Conservation (phyloP, 2,329 filamentous ascomycete species). For the Hypoxylon sp. region DNA sequence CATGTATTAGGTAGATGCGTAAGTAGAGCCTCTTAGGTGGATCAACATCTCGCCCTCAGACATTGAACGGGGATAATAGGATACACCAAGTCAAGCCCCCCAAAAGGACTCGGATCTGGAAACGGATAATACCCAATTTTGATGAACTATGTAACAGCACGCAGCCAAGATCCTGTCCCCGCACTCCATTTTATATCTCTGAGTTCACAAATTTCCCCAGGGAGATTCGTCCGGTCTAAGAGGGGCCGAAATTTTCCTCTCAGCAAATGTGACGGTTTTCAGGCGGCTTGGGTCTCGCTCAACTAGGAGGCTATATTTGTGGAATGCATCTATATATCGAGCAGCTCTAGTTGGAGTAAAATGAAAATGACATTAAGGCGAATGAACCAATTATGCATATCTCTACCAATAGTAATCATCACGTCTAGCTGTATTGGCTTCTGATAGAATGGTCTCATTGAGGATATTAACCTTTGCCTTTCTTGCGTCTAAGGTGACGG, state of each 20-base stretch:
- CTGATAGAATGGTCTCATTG: constrained; percentile 28
- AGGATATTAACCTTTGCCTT: constrained; percentile 20
- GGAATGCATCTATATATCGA: constrained; percentile 1
- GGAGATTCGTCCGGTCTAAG: constrained; percentile 33
- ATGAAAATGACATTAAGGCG: not conserved
- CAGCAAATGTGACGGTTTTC: not conserved
- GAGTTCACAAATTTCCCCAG: constrained; percentile 15
- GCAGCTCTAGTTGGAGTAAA: not conserved
- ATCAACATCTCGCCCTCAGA: too few relatives aligned
- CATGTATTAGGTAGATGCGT: too few relatives aligned
- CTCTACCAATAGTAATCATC: not conserved
- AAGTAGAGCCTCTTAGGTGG: too few relatives aligned
- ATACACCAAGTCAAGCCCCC: not conserved
- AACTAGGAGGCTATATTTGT: constrained; percentile 1
- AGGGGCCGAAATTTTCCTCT: constrained; percentile 25
- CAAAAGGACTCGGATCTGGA: constrained; percentile 32
- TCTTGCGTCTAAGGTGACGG: constrained; percentile 19
- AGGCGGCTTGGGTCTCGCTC: not conserved
- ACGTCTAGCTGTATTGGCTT: not conserved
- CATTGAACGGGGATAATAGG: too few relatives aligned
- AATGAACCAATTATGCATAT: not conserved
- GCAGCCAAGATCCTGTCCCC: constrained; percentile 29
- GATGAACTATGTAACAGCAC: constrained; percentile 32
- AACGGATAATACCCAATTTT: constrained; percentile 27
- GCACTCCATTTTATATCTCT: constrained; percentile 19